phyloP scores from a whole-genome alignment of 495 filamentous ascomycete genomes.

The Talaromyces wortmannii region DNA sequence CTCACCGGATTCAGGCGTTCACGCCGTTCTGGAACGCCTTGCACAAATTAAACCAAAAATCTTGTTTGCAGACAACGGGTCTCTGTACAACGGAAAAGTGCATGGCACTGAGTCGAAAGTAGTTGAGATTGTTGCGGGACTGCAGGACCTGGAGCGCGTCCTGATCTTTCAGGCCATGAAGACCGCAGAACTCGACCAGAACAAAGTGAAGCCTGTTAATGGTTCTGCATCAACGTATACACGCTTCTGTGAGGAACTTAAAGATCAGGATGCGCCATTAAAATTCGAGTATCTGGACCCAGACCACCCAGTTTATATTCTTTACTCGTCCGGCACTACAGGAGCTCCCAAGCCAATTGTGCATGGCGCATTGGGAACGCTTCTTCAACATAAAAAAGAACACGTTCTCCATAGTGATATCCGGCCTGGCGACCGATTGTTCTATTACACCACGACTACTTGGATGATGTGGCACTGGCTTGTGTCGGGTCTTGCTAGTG shows the following conservation, averaged over 20 bases:
- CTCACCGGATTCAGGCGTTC: slow-evolving; percentile 75
- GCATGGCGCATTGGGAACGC: slow-evolving; percentile 78
- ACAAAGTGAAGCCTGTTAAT: slow-evolving; percentile 34
- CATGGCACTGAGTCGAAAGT: slow-evolving; percentile 69
- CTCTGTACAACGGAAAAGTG: slow-evolving; percentile 80
- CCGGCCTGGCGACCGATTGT: slow-evolving; percentile 55
- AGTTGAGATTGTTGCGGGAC: slow-evolving; percentile 54
- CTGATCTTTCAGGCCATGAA: slow-evolving; percentile 63
- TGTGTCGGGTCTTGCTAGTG: slow-evolving; percentile 71
- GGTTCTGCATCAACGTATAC: slow-evolving; percentile 45
- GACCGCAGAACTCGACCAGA: slow-evolving; percentile 37
- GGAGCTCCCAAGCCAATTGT: slow-evolving; percentile 90
- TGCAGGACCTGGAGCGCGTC: slow-evolving; percentile 56
- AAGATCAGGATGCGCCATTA: slow-evolving; percentile 37
- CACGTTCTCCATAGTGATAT: slow-evolving; percentile 79
- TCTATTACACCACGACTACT: slow-evolving; percentile 85
- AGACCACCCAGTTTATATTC: slow-evolving; percentile 81
- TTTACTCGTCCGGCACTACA: slow-evolving; percentile 85
- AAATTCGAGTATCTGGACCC: slow-evolving; percentile 69
- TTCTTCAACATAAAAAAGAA: slow-evolving; percentile 94
- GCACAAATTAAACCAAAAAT: slow-evolving; percentile 74
- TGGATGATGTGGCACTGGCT: slow-evolving; percentile 99
- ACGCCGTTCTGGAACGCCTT: slow-evolving; percentile 74
- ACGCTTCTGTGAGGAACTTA: slow-evolving; percentile 39
- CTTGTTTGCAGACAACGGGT: slow-evolving; percentile 80